Percentiles rank a stretch among this genome's conserved stretches.
Conservation (phyloP, 129 eudicot genomes). For the Flaveria robusta region DNA sequence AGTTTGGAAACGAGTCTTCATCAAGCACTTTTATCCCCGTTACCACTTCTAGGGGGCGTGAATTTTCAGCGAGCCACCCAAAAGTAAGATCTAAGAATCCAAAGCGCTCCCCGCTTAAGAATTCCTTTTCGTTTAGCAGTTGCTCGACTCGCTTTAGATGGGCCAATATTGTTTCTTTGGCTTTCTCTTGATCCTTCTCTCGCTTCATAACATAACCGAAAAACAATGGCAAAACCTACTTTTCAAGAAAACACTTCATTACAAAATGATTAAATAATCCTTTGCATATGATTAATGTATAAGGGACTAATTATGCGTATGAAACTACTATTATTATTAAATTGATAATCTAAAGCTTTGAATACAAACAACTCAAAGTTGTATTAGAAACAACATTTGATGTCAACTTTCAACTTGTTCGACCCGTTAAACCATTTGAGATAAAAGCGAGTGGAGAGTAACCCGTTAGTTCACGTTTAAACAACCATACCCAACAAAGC, state of each 20-base stretch:
- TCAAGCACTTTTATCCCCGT: slow-evolving; percentile 34
- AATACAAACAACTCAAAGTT: not conserved
- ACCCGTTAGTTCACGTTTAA: not conserved
- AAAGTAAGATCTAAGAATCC: slow-evolving; percentile 55
- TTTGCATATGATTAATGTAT: not conserved
- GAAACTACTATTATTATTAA: not conserved
- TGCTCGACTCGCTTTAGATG: slow-evolving; percentile 45
- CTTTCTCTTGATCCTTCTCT: slow-evolving; percentile 57
- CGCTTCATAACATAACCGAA: slow-evolving; percentile 27
- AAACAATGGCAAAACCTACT: slow-evolving; percentile 46
- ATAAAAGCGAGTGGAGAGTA: not conserved
- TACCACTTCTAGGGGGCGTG: slow-evolving; percentile 39
- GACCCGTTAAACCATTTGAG: not conserved
- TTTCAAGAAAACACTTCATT: not conserved
- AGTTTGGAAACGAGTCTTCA: slow-evolving; percentile 43
- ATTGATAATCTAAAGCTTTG: not conserved
- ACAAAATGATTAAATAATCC: not conserved
- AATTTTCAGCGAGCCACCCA: slow-evolving; percentile 51
- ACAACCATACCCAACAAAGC: not conserved
- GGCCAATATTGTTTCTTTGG: slow-evolving; percentile 22
- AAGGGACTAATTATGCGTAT: not conserved
- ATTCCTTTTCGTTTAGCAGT: slow-evolving; percentile 43
- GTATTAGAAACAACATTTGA: not conserved
- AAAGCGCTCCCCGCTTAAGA: slow-evolving; percentile 49
- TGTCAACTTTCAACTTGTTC: not conserved